Base-by-base conservation (phyloP, 305 asterid species). In the Solanum hybrid region DNA sequence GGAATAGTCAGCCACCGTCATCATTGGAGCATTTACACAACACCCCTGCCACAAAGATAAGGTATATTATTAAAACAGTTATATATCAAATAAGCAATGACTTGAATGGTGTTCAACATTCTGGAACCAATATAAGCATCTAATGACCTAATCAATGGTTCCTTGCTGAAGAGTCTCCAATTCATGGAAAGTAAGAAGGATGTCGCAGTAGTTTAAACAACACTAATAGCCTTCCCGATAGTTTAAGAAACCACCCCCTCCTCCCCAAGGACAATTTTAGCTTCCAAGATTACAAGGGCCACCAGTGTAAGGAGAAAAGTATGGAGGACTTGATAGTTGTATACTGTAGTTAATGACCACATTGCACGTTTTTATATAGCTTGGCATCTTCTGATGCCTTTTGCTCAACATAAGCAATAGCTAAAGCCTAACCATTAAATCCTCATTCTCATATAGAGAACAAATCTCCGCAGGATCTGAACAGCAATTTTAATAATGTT, bases 21-120 rank as follows among this genome's bases (percentile, higher is more conserved):
- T 98, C 99, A 97, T 98, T 39, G 99, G 99, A 88, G 99, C 99
- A 94, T 98, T 98, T 88, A 98, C 99, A 87, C 99, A 98, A 87
- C 95, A 93, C 88, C 99, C 99, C 99, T 98, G 90, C 12, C 34
- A 42, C 87, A 90, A 88, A 89, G 88, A 77, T 89, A 85, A 91
- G 75, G 84, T 33, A 71, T 14, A 5, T 4, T 13, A 81, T 26
- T 4, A 42, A 26, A 36, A 37, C 26, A 39, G 33, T 79, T 79
- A 1, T 11, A n/a, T 79, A 14, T 79, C 61, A 79, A 79, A 36
- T 79, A 36, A 36, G 61, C 22, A 79, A 79, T 6, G 86, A 79
- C 57, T n/a, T 22, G 73, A 64, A 64, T 64, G 28, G 74, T n/a
- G 28, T 42, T 28, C 69, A 26, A 83, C 73, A 83, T 42, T 83